These are phyloP conservation scores for Ceratobasidium sp. DNA, from an alignment of 1,284 basidiomycete species.

Conservation along the genomic window DNA sequence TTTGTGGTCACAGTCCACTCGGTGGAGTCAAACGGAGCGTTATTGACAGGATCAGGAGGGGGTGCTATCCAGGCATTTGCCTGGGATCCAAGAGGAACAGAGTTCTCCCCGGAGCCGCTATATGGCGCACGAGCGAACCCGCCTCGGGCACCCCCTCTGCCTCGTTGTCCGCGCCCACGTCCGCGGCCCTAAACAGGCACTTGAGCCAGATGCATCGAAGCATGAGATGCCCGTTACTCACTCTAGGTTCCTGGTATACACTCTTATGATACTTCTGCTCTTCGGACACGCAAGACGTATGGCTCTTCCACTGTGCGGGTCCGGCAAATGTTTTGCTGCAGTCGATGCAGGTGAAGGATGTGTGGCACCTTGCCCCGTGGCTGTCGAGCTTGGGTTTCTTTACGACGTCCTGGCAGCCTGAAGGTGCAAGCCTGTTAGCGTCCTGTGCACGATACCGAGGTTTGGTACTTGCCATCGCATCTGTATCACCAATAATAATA, in stretches of 20 bases:
- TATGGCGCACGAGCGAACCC: conserved; percentile 44
- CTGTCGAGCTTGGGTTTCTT: conserved; percentile 92
- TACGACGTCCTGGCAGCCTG: conserved; percentile 83
- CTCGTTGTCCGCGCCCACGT: conserved; percentile 17
- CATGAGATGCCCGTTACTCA: conserved; percentile 55
- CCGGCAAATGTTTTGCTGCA: conserved; percentile 83
- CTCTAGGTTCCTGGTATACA: conserved; percentile 81
- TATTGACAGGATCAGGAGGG: conserved; percentile 42
- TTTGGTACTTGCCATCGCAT: conserved; percentile 61
- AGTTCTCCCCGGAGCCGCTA: conserved; percentile 45
- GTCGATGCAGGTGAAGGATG: conserved; percentile 87
- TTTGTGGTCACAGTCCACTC: conserved; percentile 47
- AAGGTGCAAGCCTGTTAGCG: conserved; percentile 44
- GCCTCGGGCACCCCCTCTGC: conserved; percentile 39
- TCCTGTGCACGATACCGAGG: conserved; percentile 4
- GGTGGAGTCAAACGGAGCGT: conserved; percentile 41
- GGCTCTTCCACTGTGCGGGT: conserved; percentile 79
- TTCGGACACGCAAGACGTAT: conserved; percentile 87
- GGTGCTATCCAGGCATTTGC: conserved; percentile 35
- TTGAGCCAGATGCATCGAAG: background rate
- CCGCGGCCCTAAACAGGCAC: background rate
- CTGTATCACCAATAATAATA: conserved; percentile 51
- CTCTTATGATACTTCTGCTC: conserved; percentile 92
- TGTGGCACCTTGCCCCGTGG: conserved; percentile 62
- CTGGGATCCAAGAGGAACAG: conserved; percentile 29